These are phyloP conservation scores for Colletotrichum zoysiae DNA, from an alignment of 2,329 filamentous ascomycete genomes.

Conservation along the genomic window DNA sequence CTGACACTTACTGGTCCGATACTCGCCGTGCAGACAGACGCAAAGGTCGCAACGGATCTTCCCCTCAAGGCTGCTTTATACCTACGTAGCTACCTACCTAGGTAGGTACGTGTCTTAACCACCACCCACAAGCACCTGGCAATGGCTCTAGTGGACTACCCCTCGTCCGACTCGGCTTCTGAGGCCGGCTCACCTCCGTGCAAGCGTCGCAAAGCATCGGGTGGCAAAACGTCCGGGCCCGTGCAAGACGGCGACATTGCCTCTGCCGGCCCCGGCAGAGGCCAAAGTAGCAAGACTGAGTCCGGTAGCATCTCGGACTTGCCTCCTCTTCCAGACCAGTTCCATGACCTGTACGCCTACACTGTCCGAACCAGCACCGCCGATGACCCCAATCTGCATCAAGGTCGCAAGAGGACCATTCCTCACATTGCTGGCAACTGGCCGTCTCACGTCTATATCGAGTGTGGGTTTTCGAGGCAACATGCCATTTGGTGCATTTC, in stretches of 20 bases:
- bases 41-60: conserved; percentile 8
- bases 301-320: conserved; percentile 52
- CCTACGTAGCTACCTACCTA: background rate
- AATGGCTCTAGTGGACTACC: conserved; percentile 77
- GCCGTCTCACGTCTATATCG: conserved; percentile 92
- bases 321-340: conserved; percentile 82
- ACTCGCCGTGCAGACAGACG: background rate
- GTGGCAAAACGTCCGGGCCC: conserved; percentile 14
- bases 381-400: conserved; percentile 88
- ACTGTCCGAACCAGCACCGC: conserved; percentile 80
- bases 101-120: background rate
- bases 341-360: conserved; percentile 91
- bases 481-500: conserved; percentile 12
- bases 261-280: conserved; percentile 19
- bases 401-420: conserved; percentile 82
- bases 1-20: conserved; percentile 1
- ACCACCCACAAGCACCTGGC: background rate
- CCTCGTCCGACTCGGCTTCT: conserved; percentile 56
- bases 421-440: conserved; percentile 92
- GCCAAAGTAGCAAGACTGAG: conserved; percentile 12
- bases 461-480: conserved; percentile 75
- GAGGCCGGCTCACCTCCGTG: conserved; percentile 52
- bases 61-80: background rate
- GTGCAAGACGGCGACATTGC: conserved; percentile 4
- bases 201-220: conserved; percentile 52